Evolutionary conservation across 192 early-diverging fungal genomes (phyloP).

Genomic region (Cetraspora pellucida): DNA sequence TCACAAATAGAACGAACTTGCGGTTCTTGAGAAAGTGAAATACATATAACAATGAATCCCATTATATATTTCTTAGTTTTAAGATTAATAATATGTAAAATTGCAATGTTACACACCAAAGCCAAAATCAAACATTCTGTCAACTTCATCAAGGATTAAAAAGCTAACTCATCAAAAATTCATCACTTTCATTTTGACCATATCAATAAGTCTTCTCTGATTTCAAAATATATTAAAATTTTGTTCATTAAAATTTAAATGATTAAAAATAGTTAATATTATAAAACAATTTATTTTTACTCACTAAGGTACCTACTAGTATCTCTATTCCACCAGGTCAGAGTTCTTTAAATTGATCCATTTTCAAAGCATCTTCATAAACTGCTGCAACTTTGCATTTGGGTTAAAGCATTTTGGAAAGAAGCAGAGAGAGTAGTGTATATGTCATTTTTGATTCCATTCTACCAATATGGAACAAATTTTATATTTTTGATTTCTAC

Average conservation of each 20-base stretch:
- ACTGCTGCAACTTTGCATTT: constrained; percentile 60
- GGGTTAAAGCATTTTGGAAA: constrained; percentile 4
- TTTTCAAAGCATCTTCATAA: constrained; percentile 81
- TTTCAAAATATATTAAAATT: no score
- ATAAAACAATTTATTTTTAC: not conserved
- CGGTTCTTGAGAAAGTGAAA: constrained; percentile 51
- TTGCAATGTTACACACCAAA: constrained; percentile 66
- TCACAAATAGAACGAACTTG: constrained; percentile 81
- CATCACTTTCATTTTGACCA: constrained; percentile 87
- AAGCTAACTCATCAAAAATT: constrained; percentile 79
- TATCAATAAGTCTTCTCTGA: constrained; percentile 78
- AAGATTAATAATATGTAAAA: not conserved
- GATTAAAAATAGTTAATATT: no score
- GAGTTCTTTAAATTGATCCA: constrained; percentile 82
- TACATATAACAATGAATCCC: not conserved
- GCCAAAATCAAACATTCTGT: constrained; percentile 94
- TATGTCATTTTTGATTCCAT: constrained; percentile 28
- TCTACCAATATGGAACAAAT: constrained; percentile 24
- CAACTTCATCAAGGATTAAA: constrained; percentile 94
- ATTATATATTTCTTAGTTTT: not conserved
- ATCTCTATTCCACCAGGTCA: constrained; percentile 72
- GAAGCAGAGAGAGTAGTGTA: constrained; percentile 36
- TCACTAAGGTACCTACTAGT: constrained; percentile 72
- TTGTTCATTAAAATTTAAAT: no score
- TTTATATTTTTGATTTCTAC: constrained; percentile 38